Evolutionary conservation across 2,329 filamentous ascomycete genomes (phyloP).

Genomic region (Penicillium sumatraense): DNA sequence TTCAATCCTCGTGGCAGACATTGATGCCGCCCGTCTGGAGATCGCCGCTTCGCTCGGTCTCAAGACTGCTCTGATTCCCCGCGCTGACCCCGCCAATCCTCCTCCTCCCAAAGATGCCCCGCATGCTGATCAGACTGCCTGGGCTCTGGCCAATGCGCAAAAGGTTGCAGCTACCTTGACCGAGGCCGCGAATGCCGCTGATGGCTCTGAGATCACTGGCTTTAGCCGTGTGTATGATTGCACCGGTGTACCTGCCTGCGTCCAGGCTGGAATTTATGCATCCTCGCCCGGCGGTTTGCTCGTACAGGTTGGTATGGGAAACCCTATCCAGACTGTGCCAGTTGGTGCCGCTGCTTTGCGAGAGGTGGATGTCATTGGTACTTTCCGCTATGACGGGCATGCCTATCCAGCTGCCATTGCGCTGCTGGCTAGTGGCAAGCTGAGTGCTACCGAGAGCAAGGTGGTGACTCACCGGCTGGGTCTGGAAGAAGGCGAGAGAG

Average conservation of each 20-base stretch:
- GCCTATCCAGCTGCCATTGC: conserved; percentile 61
- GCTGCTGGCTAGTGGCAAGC: conserved; percentile 55
- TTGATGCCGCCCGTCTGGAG: conserved; percentile 59
- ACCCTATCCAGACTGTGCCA: conserved; percentile 58
- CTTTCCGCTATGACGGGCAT: conserved; percentile 59
- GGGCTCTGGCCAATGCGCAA: conserved; percentile 42
- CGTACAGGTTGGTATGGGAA: conserved; percentile 62
- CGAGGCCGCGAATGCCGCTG: conserved; percentile 16
- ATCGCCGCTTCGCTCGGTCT: conserved; percentile 54
- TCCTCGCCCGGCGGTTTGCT: conserved; percentile 55
- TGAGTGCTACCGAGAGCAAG: conserved; percentile 54
- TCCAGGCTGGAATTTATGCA: conserved; percentile 52
- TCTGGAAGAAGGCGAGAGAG: conserved; percentile 54
- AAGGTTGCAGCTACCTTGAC: conserved; percentile 39
- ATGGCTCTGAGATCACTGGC: conserved; percentile 32
- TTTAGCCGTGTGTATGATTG: conserved; percentile 53
- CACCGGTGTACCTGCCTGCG: conserved; percentile 50
- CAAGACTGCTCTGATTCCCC: conserved; percentile 44
- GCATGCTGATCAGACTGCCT: conserved; percentile 37
- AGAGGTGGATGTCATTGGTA: conserved; percentile 62
- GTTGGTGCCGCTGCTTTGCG: conserved; percentile 59
- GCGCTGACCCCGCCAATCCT: conserved; percentile 31
- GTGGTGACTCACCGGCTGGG: conserved; percentile 59
- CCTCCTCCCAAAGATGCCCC: conserved; percentile 37
- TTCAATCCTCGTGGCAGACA: conserved; percentile 64